A percentile compares a stretch with the other conserved stretches of the same genome.
Evolutionary conservation across 805 yeast genomes (phyloP).

Genomic region (Ogataea sp.): DNA sequence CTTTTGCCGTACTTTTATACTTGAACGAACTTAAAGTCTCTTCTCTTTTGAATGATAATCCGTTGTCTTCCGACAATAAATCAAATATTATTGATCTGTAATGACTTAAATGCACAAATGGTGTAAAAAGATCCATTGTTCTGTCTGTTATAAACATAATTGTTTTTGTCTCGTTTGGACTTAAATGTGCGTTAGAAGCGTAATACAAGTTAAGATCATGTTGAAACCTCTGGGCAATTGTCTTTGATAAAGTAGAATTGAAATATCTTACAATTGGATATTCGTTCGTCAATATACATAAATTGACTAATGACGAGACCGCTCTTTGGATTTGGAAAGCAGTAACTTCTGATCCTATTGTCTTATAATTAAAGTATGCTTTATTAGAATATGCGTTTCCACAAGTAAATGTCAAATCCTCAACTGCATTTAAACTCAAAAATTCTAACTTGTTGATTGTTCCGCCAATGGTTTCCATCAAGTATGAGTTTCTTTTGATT

Average conservation of each 20-base stretch:
- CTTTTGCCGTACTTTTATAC: constrained; percentile 1
- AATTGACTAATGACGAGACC: constrained; percentile 57
- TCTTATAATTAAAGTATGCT: constrained; percentile 63
- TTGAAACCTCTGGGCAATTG: constrained; percentile 67
- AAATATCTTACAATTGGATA: constrained; percentile 80
- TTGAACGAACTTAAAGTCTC: neutral
- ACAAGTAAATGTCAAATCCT: constrained; percentile 65
- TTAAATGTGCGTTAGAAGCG: constrained; percentile 57
- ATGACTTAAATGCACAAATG: constrained; percentile 80
- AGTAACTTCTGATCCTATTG: constrained; percentile 53
- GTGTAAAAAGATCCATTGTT: constrained; percentile 74
- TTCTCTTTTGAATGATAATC: constrained; percentile 24
- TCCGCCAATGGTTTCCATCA: constrained; percentile 12
- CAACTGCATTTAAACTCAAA: constrained; percentile 55
- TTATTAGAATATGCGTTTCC: constrained; percentile 56
- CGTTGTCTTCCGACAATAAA: constrained; percentile 17
- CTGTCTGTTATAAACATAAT: constrained; percentile 75
- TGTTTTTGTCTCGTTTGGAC: constrained; percentile 41
- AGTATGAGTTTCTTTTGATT: constrained; percentile 8
- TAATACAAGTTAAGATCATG: constrained; percentile 66
- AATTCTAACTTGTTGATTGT: constrained; percentile 24
- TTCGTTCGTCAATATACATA: constrained; percentile 78
- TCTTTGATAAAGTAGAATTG: constrained; percentile 41
- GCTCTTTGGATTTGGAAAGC: constrained; percentile 48
- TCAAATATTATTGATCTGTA: constrained; percentile 93